Percentiles rank a stretch among this genome's conserved stretches.
These are phyloP conservation scores for Physcomitrium patens DNA, from an alignment of 225 moss, liverwort and hornwort species.

Conservation along the genomic window DNA sequence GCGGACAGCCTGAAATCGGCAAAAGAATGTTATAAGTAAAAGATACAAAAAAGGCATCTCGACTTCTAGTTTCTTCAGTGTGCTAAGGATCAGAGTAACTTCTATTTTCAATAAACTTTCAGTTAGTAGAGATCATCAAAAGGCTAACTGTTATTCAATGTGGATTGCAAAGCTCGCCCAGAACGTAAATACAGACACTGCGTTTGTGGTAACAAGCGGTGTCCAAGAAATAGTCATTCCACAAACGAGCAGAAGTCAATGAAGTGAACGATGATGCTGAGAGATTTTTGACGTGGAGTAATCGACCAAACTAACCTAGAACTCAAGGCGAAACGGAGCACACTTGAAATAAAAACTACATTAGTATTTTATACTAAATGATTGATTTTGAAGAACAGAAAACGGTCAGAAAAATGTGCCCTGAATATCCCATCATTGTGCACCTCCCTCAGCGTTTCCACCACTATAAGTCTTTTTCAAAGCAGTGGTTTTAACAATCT, in stretches of 20 bases:
- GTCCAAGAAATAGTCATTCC: conserved; percentile 18
- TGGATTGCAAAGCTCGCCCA: too few species aligned
- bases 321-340: conserved; percentile 29
- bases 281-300: conserved; percentile 19
- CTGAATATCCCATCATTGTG: conserved; percentile 33
- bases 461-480: conserved; percentile 62
- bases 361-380: conserved; percentile 22
- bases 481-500: conserved; percentile 87
- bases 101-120: too few species aligned
- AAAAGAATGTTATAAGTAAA: too few species aligned
- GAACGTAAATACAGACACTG: too few species aligned
- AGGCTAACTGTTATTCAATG: too few species aligned
- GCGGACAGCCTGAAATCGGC: too few species aligned
- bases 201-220: conserved; percentile 22
- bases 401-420: conserved; percentile 29
- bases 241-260: conserved; percentile 12
- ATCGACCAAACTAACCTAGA: conserved; percentile 34
- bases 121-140: too few species aligned
- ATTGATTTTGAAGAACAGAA: conserved; percentile 21
- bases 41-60: too few species aligned
- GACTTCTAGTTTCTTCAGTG: too few species aligned
- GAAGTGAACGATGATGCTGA: conserved; percentile 10
- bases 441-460: conserved; percentile 40
- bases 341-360: conserved; percentile 23
- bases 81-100: too few species aligned